Percentiles rank a stretch among this genome's conserved stretches.
Conservation (phyloP, 495 filamentous ascomycete genomes). For the Pyrenopolyporus hunteri region DNA sequence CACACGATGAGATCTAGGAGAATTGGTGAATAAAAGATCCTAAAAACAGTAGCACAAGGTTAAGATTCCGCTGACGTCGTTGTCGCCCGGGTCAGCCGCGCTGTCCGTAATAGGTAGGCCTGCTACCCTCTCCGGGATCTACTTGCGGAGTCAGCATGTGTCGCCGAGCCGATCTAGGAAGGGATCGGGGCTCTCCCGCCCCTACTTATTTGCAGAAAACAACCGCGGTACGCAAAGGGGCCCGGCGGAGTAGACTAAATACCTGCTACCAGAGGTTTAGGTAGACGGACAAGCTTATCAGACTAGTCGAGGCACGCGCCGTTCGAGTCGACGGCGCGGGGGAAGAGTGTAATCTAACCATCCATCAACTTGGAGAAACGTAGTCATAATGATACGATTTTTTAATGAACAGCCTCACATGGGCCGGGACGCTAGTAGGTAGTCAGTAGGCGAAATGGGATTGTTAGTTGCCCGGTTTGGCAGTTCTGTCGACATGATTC, state of each 20-base stretch:
- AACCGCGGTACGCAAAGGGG: conserved; percentile 29
- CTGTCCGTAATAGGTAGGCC: conserved; percentile 38
- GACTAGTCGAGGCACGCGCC: conserved; percentile 20
- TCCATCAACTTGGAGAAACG: not conserved
- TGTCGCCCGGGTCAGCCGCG: conserved; percentile 24
- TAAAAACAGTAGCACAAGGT: conserved; percentile 27
- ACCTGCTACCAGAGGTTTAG: not conserved
- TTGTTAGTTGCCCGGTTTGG: conserved; percentile 29
- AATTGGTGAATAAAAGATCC: conserved; percentile 26
- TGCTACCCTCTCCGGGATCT: conserved; percentile 31
- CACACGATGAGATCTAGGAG: conserved; percentile 11
- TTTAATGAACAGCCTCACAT: conserved; percentile 22
- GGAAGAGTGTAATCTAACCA: not conserved
- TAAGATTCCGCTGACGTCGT: conserved; percentile 23
- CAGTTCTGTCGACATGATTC: conserved; percentile 22
- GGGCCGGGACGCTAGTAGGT: conserved; percentile 12
- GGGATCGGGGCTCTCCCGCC: conserved; percentile 28
- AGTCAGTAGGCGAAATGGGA: conserved; percentile 13
- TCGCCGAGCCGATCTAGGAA: conserved; percentile 37
- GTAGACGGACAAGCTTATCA: conserved; percentile 2
- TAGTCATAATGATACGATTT: conserved; percentile 36
- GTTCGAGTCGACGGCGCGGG: not conserved
- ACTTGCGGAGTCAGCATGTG: conserved; percentile 12
- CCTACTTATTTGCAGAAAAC: conserved; percentile 11
- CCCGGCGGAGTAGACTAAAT: not conserved